Evolutionary conservation across 2,329 filamentous ascomycete species (phyloP), one percentile per base, ranked within the genome.

Genomic region (Chaetothyriales sp.): DNA sequence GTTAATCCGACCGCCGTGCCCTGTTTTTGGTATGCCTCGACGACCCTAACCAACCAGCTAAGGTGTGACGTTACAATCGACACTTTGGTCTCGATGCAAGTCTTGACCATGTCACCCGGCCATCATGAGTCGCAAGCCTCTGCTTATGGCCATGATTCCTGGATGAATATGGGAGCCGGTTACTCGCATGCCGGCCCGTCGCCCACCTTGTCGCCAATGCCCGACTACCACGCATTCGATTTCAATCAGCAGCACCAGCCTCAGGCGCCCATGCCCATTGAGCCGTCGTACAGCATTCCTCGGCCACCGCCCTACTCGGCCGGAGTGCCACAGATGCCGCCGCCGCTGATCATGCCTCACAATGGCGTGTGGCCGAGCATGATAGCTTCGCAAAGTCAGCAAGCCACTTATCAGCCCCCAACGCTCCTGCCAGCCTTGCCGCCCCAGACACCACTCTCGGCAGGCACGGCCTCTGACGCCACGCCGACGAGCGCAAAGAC

Each of bases 271-370:
- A 72, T 83, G 58, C 73, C 80, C 29, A 72, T 80, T 58, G 79
- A 82, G 53, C 66, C 73, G 29, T 69, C 70, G 8, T 80, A 73
- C 61, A 69, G 66, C 58, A 72, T 75, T 59, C 76, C 80, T 60
- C 74, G 78, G 59, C 76, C 76, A 60, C 74, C 78, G 56, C 72
- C 78, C 54, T 75, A 76, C 60, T 69, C 70, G 43, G 70, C 73
- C 29, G 69, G 86, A 18, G 55, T 57, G 33, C 53, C 56, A 43
- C 59, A 55, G 44, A 59, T 60, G 58, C 58, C 56, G 43, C 80
- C 85, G 19, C 83, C 86, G 64, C 71, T 89, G 58, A 82, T 86
- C 61, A 85, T 86, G 72, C 81, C 83, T 19, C 76, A 83, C 43
- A 56, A 49, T 44, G 52, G 50, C 18, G 43, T 61, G 56, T 94